These are phyloP conservation scores for Euphorbia tirucalli DNA, from an alignment of 345 rosid genomes.

Conservation along the genomic window DNA sequence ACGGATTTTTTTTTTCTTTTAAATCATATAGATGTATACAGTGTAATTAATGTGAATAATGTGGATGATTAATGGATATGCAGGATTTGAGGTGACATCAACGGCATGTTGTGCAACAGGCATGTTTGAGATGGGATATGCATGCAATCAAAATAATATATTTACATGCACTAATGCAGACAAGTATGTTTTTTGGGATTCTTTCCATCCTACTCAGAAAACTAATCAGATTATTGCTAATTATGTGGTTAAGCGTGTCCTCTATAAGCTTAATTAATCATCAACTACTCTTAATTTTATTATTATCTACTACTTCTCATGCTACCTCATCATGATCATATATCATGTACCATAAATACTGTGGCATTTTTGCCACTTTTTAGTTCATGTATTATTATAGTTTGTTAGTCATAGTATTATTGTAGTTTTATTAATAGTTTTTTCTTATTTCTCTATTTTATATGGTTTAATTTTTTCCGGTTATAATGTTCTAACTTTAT, in stretches of 20 bases:
- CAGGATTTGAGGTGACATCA: slow-evolving; percentile 49
- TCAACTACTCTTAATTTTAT: background rate
- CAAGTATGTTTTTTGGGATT: slow-evolving; percentile 73
- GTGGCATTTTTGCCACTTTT: too few relatives aligned
- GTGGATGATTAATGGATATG: background rate
- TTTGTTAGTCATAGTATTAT: too few relatives aligned
- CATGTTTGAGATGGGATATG: slow-evolving; percentile 78
- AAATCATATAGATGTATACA: too few relatives aligned
- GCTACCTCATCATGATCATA: too few relatives aligned
- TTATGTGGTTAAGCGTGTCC: slow-evolving; percentile 36
- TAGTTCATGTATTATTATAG: too few relatives aligned
- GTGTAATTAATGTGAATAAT: background rate
- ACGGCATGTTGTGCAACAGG: slow-evolving; percentile 73
- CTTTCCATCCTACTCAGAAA: slow-evolving; percentile 72
- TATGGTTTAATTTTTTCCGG: too few relatives aligned
- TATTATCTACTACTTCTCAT: too few relatives aligned
- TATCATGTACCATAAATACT: too few relatives aligned
- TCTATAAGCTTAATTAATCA: slow-evolving; percentile 30
- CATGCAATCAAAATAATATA: slow-evolving; percentile 39
- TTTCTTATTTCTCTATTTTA: too few relatives aligned
- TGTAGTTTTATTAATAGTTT: too few relatives aligned
- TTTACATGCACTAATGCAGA: slow-evolving; percentile 56
- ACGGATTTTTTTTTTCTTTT: too few relatives aligned
- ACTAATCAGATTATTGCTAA: slow-evolving; percentile 50
- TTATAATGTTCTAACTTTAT: too few relatives aligned